Base-by-base conservation (phyloP, 345 rosid genomes). In the Conringia planisiliqua region DNA sequence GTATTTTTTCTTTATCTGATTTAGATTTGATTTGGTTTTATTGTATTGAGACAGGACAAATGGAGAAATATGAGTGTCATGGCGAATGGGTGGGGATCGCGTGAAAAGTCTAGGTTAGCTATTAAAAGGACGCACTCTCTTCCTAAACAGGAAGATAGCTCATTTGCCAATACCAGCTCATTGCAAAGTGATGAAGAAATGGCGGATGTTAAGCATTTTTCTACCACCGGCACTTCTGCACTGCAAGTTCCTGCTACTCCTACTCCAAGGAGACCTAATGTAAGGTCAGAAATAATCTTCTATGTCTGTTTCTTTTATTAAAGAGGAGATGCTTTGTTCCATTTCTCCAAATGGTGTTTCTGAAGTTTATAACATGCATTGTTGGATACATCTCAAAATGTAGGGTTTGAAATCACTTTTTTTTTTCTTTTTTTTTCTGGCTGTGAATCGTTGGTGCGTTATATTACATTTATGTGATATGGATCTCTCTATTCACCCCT, bases 31-130 rank as follows among this genome's bases (percentile, higher is more conserved):
- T 56, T 48, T 54, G 24, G 33, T 29, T 32, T 32, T 22, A 9
- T 63, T 78, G 68, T 36, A 5, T 40, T 71, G 56, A 54, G 72
- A 71, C 76, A 92, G 99, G 97, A 96, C 79, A 96, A 96, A 78
- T 96, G 99, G 99, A 89, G 99, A 82, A 92, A 96, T 78, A 89
- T 96, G 96, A 89, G 96, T 79, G 98, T 89, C 70, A 89, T 92
- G 93, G 89, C 90, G 13, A 90, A 86, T 87, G 99, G 98, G 5
- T 96, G 88, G 90, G 88, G 87, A 54, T 84, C 99, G n/a, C 87
- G 96, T 16, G 96, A 92, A 26, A 92, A 87, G 79, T 78, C 91
- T 69, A 88, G 92, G 86, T 40, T 89, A 77, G 80, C 93, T 26
- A 64, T 89, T 46, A 96, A 86, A 78, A 87, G 89, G 82, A 77